phyloP scores from a whole-genome alignment of 169 alveolate genomes.

The Amoebophrya sp. region DNA sequence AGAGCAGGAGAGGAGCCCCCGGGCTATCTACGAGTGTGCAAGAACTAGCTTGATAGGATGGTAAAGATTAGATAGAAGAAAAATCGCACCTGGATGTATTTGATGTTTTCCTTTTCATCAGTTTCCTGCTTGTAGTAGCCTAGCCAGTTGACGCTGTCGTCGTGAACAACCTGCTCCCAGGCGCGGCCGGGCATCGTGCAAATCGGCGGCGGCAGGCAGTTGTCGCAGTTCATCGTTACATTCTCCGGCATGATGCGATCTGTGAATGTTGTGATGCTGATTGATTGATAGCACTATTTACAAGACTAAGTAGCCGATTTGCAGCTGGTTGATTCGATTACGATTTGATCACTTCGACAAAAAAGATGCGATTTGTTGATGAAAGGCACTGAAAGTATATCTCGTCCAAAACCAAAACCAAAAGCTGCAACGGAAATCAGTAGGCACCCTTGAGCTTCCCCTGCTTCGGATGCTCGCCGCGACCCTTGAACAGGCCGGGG shows the following conservation, averaged over 20 bases:
- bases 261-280: not conserved
- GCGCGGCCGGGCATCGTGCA: not conserved
- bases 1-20: too few species aligned
- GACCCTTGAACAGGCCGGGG: conserved; percentile 96
- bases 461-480: conserved; percentile 97
- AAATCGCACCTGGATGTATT: not conserved
- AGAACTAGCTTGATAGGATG: too few species aligned
- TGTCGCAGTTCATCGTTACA: not conserved
- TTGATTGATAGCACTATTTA: too few species aligned
- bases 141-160: not conserved
- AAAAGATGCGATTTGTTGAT: too few species aligned
- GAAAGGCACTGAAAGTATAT: too few species aligned
- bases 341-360: too few species aligned
- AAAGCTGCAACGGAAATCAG: too few species aligned
- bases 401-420: too few species aligned
- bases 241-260: not conserved
- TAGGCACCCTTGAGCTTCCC: conserved; percentile 82
- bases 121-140: not conserved
- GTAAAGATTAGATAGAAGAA: too few species aligned
- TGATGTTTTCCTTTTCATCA: not conserved
- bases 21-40: too few species aligned
- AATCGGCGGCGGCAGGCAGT: not conserved
- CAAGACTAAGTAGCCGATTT: too few species aligned
- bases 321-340: too few species aligned
- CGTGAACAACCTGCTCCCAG: not conserved